Percentiles rank a stretch among this genome's conserved stretches.
These are phyloP conservation scores for Myriangium duriaei DNA, from an alignment of 2,329 filamentous ascomycete species.

Conservation along the genomic window DNA sequence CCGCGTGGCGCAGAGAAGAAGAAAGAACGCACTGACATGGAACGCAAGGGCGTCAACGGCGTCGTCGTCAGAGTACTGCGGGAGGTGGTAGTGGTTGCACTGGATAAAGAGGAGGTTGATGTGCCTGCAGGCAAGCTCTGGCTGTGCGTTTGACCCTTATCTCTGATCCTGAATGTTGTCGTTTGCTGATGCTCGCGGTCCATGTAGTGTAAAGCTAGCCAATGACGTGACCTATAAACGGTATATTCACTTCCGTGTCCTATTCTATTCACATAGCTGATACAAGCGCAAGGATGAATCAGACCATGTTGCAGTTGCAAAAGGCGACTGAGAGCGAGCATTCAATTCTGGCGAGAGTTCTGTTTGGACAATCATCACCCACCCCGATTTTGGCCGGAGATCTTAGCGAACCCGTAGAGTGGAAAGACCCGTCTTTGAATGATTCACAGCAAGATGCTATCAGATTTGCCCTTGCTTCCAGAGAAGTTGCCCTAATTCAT, in stretches of 20 bases:
- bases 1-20: slow-evolving; percentile 58
- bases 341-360: slow-evolving; percentile 45
- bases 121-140: slow-evolving; percentile 44
- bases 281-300: slow-evolving; percentile 40
- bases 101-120: slow-evolving; percentile 51
- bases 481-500: slow-evolving; percentile 80
- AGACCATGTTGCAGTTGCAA: slow-evolving; percentile 48
- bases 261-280: slow-evolving; percentile 3
- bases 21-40: slow-evolving; percentile 57
- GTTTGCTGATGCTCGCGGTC: slow-evolving; percentile 25
- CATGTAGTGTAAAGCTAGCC: slow-evolving; percentile 47
- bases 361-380: slow-evolving; percentile 47
- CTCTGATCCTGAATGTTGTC: slow-evolving; percentile 8
- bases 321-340: slow-evolving; percentile 44
- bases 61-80: slow-evolving; percentile 56
- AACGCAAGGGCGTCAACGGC: slow-evolving; percentile 54
- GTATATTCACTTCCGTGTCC: slow-evolving; percentile 23
- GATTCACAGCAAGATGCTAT: slow-evolving; percentile 52
- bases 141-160: slow-evolving; percentile 38
- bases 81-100: slow-evolving; percentile 49
- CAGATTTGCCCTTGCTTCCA: slow-evolving; percentile 69
- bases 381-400: slow-evolving; percentile 35
- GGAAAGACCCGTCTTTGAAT: slow-evolving; percentile 45
- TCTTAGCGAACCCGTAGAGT: slow-evolving; percentile 34
- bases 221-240: slow-evolving; percentile 55